A percentile compares a stretch with the other conserved stretches of the same genome.
phyloP scores from a whole-genome alignment of 139 green algal species.

The Haematococcus sp. region DNA sequence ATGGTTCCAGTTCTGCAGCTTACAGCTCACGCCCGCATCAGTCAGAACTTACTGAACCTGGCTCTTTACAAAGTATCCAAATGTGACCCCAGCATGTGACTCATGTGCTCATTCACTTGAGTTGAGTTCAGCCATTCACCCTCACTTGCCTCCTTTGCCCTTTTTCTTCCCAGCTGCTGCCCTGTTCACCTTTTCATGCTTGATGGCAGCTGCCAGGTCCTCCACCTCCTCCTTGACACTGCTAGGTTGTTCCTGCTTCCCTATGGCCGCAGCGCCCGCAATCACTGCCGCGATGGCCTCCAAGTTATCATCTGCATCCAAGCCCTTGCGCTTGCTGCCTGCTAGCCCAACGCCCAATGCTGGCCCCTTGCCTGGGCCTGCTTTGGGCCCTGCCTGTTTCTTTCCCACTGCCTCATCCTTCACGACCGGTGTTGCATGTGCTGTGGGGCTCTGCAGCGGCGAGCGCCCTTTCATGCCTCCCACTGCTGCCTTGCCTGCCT shows the following conservation, averaged over 20 bases:
- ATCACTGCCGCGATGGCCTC: slow-evolving; percentile 38
- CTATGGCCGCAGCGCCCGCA: slow-evolving; percentile 11
- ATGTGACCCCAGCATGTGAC: too few species aligned
- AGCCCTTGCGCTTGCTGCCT: background rate
- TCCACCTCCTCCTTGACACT: background rate
- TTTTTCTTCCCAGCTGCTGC: slow-evolving; percentile 9
- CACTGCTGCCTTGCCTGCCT: too few species aligned
- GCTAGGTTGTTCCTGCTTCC: background rate
- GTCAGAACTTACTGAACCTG: too few species aligned
- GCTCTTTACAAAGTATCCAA: too few species aligned
- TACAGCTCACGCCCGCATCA: too few species aligned
- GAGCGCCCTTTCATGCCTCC: too few species aligned
- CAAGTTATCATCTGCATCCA: slow-evolving; percentile 13
- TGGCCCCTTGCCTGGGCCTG: too few species aligned
- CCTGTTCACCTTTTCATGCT: background rate
- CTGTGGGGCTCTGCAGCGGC: too few species aligned
- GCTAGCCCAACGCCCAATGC: background rate
- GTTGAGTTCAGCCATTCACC: too few species aligned
- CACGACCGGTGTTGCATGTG: background rate
- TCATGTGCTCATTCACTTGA: too few species aligned
- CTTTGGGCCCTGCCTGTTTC: background rate
- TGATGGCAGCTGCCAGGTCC: background rate
- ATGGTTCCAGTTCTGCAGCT: too few species aligned
- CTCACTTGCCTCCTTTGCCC: too few species aligned
- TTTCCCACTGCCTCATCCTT: background rate